Conservation (phyloP, 495 filamentous ascomycete genomes). For the Aspergillus mulundensis region DNA sequence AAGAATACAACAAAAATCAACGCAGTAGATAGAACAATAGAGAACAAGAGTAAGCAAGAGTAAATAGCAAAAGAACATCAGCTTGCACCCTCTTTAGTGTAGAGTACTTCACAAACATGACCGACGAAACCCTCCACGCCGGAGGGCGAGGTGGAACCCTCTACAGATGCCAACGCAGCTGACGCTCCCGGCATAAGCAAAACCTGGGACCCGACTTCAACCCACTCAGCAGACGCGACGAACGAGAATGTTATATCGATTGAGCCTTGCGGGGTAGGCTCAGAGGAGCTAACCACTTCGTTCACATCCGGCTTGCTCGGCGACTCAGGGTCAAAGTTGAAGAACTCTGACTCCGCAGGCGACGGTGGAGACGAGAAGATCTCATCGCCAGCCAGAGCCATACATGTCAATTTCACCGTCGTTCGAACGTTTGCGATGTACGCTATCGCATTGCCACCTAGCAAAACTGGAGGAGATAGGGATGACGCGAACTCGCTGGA, state of each 20-base stretch:
- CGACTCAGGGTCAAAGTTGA: constrained; percentile 58
- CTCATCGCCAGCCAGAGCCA: constrained; percentile 39
- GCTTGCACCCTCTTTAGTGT: constrained; percentile 11
- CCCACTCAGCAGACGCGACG: constrained; percentile 73
- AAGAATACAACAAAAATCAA: not conserved
- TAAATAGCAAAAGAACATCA: not conserved
- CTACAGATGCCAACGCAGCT: constrained; percentile 28
- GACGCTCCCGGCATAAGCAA: constrained; percentile 67
- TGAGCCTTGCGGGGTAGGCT: constrained; percentile 25
- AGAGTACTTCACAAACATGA: constrained; percentile 35
- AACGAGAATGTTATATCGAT: constrained; percentile 73
- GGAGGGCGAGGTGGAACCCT: constrained; percentile 22
- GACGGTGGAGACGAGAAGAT: constrained; percentile 28
- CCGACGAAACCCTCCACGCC: constrained; percentile 51
- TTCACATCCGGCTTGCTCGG: constrained; percentile 28
- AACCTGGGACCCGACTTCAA: constrained; percentile 74
- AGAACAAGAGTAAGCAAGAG: no score
- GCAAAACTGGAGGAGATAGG: constrained; percentile 41
- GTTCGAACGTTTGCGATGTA: constrained; percentile 87
- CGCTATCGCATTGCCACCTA: constrained; percentile 65
- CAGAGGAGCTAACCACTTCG: constrained; percentile 24
- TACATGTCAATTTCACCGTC: constrained; percentile 63
- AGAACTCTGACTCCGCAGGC: constrained; percentile 53
- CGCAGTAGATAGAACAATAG: not conserved
- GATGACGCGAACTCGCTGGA: constrained; percentile 37